Conservation (phyloP, 2,329 filamentous ascomycete species). For the Paecilomyces variotii region DNA sequence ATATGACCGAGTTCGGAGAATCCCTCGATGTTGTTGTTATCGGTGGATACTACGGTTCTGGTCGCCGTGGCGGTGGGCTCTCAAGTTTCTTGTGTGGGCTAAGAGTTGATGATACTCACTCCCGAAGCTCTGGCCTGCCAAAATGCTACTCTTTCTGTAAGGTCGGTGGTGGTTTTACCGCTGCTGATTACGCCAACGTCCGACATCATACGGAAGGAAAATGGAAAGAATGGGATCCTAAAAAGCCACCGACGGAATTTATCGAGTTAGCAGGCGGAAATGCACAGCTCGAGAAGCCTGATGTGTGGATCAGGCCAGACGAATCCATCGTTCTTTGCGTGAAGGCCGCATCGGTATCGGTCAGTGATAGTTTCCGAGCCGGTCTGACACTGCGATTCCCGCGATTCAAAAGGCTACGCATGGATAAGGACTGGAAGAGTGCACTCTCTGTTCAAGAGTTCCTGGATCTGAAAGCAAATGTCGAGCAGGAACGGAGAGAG, state of each 20-base stretch:
- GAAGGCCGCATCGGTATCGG: conserved; percentile 72
- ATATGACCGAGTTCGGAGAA: conserved; percentile 95
- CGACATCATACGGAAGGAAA: conserved; percentile 80
- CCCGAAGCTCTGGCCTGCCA: conserved; percentile 52
- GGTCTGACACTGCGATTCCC: conserved; percentile 81
- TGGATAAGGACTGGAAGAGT: conserved; percentile 77
- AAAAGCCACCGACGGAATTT: conserved; percentile 65
- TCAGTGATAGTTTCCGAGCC: conserved; percentile 69
- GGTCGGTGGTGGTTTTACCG: conserved; percentile 87
- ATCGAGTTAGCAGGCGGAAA: conserved; percentile 77
- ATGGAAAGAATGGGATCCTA: conserved; percentile 78
- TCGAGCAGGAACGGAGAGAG: conserved; percentile 62
- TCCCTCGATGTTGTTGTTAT: conserved; percentile 83
- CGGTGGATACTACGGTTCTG: conserved; percentile 87
- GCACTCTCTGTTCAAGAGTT: conserved; percentile 75
- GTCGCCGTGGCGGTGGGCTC: conserved; percentile 70
- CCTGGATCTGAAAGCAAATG: conserved; percentile 57
- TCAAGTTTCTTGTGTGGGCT: conserved; percentile 89
- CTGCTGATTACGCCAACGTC: conserved; percentile 76
- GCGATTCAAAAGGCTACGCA: conserved; percentile 70
- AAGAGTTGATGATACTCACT: conserved; percentile 61
- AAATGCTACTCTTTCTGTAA: conserved; percentile 95
- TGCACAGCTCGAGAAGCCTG: conserved; percentile 67
- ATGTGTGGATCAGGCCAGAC: conserved; percentile 85
- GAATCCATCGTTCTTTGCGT: conserved; percentile 83